A percentile compares a stretch with the other conserved stretches of the same genome.
Conservation (phyloP, 805 yeast species). For the Cephaloascus fragrans region DNA sequence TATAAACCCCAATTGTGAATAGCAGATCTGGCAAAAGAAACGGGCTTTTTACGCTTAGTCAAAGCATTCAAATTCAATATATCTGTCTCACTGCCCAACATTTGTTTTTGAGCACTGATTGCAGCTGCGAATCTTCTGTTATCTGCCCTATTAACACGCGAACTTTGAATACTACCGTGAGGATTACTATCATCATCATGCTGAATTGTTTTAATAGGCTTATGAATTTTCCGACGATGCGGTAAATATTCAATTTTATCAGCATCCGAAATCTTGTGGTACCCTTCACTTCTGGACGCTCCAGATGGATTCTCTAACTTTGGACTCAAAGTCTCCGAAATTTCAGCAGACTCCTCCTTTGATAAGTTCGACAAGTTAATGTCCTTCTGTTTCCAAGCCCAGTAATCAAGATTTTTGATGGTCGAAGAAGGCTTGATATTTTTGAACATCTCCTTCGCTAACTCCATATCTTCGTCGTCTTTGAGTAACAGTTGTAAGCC, state of each 20-base stretch:
- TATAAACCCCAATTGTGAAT: conserved; percentile 98
- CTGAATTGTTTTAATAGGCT: conserved; percentile 69
- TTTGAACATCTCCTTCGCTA: conserved; percentile 37
- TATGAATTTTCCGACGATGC: conserved; percentile 61
- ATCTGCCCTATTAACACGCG: conserved; percentile 79
- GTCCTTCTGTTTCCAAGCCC: conserved; percentile 58
- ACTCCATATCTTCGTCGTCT: conserved; percentile 65
- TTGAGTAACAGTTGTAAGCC: conserved; percentile 44
- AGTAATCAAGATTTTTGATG: conserved; percentile 34
- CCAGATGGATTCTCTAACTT: conserved; percentile 37
- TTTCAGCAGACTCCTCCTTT: conserved; percentile 13
- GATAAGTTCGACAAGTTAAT: conserved; percentile 7
- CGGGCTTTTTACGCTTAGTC: conserved; percentile 85
- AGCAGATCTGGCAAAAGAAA: conserved; percentile 93
- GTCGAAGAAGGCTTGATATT: conserved; percentile 7
- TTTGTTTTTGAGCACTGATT: conserved; percentile 68
- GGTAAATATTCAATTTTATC: conserved; percentile 71
- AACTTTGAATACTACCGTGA: conserved; percentile 43
- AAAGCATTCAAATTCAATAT: conserved; percentile 76
- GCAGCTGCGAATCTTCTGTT: conserved; percentile 87
- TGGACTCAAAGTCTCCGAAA: conserved; percentile 9
- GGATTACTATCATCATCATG: conserved; percentile 28
- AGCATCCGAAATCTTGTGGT: conserved; percentile 59
- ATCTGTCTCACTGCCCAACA: conserved; percentile 75
- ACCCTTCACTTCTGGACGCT: conserved; percentile 66